Evolutionary conservation across 1,284 basidiomycete species (phyloP).

Genomic region (Gymnopus androsaceus): DNA sequence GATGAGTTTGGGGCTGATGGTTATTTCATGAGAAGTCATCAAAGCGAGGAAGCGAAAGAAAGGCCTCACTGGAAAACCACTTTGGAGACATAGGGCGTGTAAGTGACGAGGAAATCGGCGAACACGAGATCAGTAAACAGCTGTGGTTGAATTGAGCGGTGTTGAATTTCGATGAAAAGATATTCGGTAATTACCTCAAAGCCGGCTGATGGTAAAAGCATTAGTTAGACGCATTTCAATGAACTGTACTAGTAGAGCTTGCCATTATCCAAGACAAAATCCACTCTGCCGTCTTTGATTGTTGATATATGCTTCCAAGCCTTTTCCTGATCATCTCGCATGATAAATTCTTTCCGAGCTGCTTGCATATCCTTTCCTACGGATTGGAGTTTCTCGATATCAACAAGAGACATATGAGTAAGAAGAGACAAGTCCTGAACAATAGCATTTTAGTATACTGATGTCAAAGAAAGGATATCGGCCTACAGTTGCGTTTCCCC

Average conservation of each 20-base stretch:
- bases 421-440: constrained; percentile 79
- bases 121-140: constrained; percentile 93
- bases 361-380: constrained; percentile 79
- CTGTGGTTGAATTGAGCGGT: constrained; percentile 37
- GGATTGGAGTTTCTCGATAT: constrained; percentile 83
- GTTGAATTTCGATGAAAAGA: not conserved
- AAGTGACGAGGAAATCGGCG: constrained; percentile 90
- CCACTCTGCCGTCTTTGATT: constrained; percentile 64
- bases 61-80: constrained; percentile 87
- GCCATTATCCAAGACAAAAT: constrained; percentile 94
- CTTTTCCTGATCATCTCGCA: constrained; percentile 80
- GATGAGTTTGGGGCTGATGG: constrained; percentile 76
- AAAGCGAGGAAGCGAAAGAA: not conserved
- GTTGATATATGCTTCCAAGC: constrained; percentile 77
- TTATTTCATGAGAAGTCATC: too few relatives aligned
- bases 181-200: constrained; percentile 66
- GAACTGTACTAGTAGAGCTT: constrained; percentile 22
- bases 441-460: not conserved
- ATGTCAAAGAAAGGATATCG: not conserved
- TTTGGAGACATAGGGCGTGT: constrained; percentile 78
- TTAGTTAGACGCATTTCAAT: constrained; percentile 1
- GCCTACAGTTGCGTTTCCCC: constrained; percentile 80
- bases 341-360: constrained; percentile 75
- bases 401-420: constrained; percentile 76
- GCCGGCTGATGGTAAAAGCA: constrained; percentile 57